Conservation (phyloP, 768 basidiomycete species). For the Dacryopinax spathularia region DNA sequence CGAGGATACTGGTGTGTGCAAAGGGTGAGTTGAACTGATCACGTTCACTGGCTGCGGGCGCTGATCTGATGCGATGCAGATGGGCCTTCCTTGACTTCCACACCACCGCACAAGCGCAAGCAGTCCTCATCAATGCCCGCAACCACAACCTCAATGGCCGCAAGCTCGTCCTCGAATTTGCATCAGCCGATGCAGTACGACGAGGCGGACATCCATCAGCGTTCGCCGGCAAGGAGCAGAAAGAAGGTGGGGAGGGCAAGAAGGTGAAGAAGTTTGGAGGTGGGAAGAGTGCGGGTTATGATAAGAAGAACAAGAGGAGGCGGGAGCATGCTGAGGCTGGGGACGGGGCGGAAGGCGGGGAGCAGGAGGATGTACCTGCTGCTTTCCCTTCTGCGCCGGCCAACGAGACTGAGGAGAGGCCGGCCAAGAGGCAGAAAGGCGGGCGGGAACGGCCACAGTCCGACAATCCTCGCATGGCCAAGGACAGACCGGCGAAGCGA, state of each 20-base stretch:
- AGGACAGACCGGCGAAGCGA: conserved; percentile 32
- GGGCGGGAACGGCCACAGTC: neutral
- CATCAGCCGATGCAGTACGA: conserved; percentile 75
- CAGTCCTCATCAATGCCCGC: conserved; percentile 63
- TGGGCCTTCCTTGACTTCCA: conserved; percentile 93
- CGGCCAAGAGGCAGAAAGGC: conserved; percentile 5
- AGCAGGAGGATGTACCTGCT: neutral
- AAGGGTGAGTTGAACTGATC: conserved; percentile 50
- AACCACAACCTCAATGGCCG: conserved; percentile 78
- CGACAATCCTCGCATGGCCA: conserved; percentile 10
- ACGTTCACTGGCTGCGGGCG: neutral
- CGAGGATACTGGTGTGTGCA: conserved; percentile 87
- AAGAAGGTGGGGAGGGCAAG: conserved; percentile 9
- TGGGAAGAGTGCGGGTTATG: conserved; percentile 1
- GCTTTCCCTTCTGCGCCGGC: neutral
- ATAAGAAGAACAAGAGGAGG: neutral
- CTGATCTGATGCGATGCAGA: conserved; percentile 29
- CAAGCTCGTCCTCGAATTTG: conserved; percentile 75
- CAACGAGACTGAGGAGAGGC: neutral
- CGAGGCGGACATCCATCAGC: conserved; percentile 39
- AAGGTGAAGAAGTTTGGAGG: conserved; percentile 13
- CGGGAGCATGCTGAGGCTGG: conserved; percentile 10
- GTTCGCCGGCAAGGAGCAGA: neutral
- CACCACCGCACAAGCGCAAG: conserved; percentile 61
- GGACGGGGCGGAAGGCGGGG: conserved; percentile 1